Evolutionary conservation across 176 grass and related monocot species (phyloP), one percentile per base, ranked within the genome.

Genomic region (Oryza brachyantha): DNA sequence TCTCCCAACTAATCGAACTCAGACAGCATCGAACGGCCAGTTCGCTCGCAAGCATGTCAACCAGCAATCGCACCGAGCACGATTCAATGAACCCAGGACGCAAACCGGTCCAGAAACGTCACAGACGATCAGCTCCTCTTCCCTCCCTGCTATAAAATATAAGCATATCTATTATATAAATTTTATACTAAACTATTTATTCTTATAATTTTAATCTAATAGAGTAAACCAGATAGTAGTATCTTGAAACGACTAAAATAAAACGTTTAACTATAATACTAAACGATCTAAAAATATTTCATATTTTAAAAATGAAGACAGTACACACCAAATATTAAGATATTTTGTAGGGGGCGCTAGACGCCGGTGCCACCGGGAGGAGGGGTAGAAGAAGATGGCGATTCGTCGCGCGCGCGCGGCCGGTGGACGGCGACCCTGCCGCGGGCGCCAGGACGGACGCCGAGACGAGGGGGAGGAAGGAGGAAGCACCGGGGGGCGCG

Each of bases 371-470:
- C 52, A 57, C 52, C n/a, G 52, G 52, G 21, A 57, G 52, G 8
- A 57, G 21, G 3, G 3, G 57, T 32, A 60, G 13, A 46, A 14
- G n/a, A 31, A 59, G 40, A 68, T 65, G 17, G 59, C 17, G 14
- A 50, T 72, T 54, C 24, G n/a, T n/a, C n/a, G n/a, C n/a, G n/a
- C n/a, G n/a, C 66, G 13, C 59, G 75, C 42, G 13, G 81, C 81
- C 64, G 62, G 75, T 54, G 52, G 86, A 84, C 29, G 54, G 81
- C 68, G 81, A 79, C 86, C 86, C 29, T 34, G 75, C 86, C 68
- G 17, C 31, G 50, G 50, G 54, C 80, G 46, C 86, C 67, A 29
- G 68, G 48, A 68, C 86, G 45, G n/a, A n/a, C n/a, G n/a, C n/a
- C n/a, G n/a, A n/a, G n/a, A n/a, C n/a, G n/a, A n/a, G n/a, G n/a